A percentile compares a stretch with the other conserved stretches of the same genome.
Evolutionary conservation across 805 yeast genomes (phyloP).

Genomic region (Suhomyces sp.): DNA sequence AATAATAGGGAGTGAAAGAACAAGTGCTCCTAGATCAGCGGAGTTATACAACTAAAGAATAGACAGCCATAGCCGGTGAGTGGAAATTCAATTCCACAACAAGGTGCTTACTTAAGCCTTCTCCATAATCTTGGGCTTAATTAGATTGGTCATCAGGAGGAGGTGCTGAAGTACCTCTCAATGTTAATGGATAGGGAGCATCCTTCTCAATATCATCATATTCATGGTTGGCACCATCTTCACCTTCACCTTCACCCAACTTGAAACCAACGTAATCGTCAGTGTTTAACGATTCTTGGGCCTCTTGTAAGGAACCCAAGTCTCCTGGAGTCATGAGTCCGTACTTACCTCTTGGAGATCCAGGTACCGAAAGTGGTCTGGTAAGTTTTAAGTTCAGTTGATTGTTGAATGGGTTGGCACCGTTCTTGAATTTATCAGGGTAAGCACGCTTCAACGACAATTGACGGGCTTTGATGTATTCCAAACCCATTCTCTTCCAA

Average conservation of each 20-base stretch:
- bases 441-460: conserved; percentile 90
- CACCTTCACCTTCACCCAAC: conserved; percentile 43
- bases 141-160: no score
- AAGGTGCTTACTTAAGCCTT: no score
- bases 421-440: conserved; percentile 72
- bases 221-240: conserved; percentile 46
- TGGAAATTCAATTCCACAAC: no score
- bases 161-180: conserved; percentile 50
- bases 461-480: conserved; percentile 91
- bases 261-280: conserved; percentile 74
- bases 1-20: no score
- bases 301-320: conserved; percentile 93
- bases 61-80: no score
- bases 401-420: conserved; percentile 46
- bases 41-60: no score
- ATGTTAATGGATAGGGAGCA: conserved; percentile 45
- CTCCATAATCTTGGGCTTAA: no score
- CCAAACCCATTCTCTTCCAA: conserved; percentile 98
- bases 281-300: conserved; percentile 62
- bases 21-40: no score
- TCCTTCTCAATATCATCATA: conserved; percentile 39
- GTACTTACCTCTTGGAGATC: conserved; percentile 79
- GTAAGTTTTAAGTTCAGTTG: conserved; percentile 66
- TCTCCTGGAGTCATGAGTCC: conserved; percentile 97
- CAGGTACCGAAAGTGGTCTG: conserved; percentile 94